A percentile compares a stretch with the other conserved stretches of the same genome.
Conservation (phyloP, 192 early-diverging fungal species). For the Endogone sp. region DNA sequence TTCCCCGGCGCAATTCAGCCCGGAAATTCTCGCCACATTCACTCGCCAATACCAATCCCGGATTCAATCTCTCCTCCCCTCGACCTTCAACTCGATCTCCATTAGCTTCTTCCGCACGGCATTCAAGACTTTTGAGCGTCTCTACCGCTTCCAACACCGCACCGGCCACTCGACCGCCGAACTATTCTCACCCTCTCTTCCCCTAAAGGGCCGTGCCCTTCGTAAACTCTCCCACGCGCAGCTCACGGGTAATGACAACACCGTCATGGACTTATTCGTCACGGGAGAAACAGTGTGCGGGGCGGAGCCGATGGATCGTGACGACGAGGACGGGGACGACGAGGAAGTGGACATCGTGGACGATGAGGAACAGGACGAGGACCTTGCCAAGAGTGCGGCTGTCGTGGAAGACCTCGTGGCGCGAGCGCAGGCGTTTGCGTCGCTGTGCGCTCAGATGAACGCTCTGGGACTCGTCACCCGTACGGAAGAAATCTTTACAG, state of each 20-base stretch:
- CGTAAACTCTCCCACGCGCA: background rate
- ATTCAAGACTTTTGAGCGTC: background rate
- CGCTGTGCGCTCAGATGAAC: background rate
- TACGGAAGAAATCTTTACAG: background rate
- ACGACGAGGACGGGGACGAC: background rate
- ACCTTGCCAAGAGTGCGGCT: background rate
- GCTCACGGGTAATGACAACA: background rate
- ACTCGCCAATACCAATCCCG: background rate
- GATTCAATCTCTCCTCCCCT: background rate
- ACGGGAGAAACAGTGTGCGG: background rate
- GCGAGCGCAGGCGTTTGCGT: background rate
- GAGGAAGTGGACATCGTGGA: background rate
- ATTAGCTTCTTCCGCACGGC: background rate
- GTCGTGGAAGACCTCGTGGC: background rate
- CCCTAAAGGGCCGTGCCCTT: background rate
- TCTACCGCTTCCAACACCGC: background rate
- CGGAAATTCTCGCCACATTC: background rate
- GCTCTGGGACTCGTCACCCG: background rate
- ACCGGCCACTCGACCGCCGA: background rate
- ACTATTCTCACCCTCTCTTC: background rate
- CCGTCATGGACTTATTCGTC: background rate
- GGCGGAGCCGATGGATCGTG: background rate
- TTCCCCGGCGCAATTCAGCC: too few relatives aligned
- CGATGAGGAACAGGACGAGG: background rate
- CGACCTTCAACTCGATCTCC: background rate